Percentiles rank a stretch among this genome's conserved stretches.
Evolutionary conservation across 2,329 filamentous ascomycete species (phyloP).

Genomic region (Chaetomiaceae sp.): DNA sequence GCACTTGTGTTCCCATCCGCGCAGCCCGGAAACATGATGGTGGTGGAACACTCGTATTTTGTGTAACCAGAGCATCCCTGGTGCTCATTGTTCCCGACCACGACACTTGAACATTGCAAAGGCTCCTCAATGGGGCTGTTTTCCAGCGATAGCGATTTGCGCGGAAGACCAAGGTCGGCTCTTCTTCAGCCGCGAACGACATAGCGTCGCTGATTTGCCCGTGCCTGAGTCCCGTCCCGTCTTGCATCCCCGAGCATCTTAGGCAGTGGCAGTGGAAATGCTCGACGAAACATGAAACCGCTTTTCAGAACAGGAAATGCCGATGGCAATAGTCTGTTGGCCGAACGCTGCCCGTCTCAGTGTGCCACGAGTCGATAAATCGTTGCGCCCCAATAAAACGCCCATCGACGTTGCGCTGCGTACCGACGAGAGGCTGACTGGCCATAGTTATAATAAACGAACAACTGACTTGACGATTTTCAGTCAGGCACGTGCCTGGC

Average conservation of each 20-base stretch:
- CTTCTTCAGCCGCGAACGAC: background rate
- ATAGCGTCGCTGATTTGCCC: background rate
- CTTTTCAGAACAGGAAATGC: background rate
- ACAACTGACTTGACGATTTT: background rate
- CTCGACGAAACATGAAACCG: background rate
- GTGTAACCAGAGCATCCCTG: slow-evolving; percentile 9
- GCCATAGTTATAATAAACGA: no score
- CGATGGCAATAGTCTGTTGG: slow-evolving; percentile 7
- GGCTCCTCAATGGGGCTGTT: background rate
- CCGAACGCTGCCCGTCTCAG: slow-evolving; percentile 4
- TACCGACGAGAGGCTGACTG: background rate
- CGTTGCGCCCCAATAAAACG: background rate
- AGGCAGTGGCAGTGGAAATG: background rate
- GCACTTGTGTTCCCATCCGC: slow-evolving; percentile 14
- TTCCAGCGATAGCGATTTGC: background rate
- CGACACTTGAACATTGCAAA: slow-evolving; percentile 1
- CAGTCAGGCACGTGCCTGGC: slow-evolving; percentile 1
- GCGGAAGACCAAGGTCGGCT: background rate
- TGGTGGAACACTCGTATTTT: slow-evolving; percentile 20
- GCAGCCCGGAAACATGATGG: slow-evolving; percentile 13
- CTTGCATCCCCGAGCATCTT: no score
- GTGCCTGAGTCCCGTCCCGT: background rate
- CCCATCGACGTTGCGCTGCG: background rate
- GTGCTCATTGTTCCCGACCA: slow-evolving; percentile 8
- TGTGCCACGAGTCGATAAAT: background rate